Conservation (phyloP, 2,329 filamentous ascomycete species). For the Aaosphaeria pasadenensis region DNA sequence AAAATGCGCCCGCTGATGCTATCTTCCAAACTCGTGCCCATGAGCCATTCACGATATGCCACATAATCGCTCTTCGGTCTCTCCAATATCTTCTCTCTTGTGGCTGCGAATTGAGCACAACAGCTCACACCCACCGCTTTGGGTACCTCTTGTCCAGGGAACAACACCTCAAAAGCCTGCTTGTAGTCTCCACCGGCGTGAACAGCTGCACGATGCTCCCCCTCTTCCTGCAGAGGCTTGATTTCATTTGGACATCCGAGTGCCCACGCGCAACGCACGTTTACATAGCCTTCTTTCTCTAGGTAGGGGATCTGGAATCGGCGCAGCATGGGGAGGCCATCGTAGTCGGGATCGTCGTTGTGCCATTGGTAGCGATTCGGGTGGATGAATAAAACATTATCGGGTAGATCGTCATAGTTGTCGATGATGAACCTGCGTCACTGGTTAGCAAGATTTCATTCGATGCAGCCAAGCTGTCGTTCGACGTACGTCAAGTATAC, state of each 20-base stretch:
- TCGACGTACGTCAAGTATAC: conserved; percentile 46
- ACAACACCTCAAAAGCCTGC: conserved; percentile 49
- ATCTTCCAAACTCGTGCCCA: conserved; percentile 47
- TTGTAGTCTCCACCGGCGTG: conserved; percentile 51
- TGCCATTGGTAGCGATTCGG: conserved; percentile 47
- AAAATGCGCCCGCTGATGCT: conserved; percentile 52
- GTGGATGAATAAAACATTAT: conserved; percentile 42
- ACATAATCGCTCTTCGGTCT: conserved; percentile 49
- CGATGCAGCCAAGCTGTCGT: not conserved
- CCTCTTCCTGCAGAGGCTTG: conserved; percentile 41
- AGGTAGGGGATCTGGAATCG: conserved; percentile 50
- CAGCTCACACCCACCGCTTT: conserved; percentile 49
- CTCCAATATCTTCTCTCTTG: conserved; percentile 45
- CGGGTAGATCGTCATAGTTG: conserved; percentile 39
- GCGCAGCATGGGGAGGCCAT: conserved; percentile 48
- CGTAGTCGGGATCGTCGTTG: conserved; percentile 53
- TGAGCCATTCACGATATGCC: conserved; percentile 48
- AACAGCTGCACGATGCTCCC: conserved; percentile 41
- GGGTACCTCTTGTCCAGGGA: conserved; percentile 42
- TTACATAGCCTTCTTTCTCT: conserved; percentile 51
- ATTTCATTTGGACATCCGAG: conserved; percentile 53
- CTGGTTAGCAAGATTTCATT: not conserved
- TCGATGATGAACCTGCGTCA: conserved; percentile 39
- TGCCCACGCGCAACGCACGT: conserved; percentile 52
- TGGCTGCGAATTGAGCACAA: conserved; percentile 56